These are phyloP conservation scores for Pichia sp. DNA, from an alignment of 1,139 yeast species.

Conservation along the genomic window DNA sequence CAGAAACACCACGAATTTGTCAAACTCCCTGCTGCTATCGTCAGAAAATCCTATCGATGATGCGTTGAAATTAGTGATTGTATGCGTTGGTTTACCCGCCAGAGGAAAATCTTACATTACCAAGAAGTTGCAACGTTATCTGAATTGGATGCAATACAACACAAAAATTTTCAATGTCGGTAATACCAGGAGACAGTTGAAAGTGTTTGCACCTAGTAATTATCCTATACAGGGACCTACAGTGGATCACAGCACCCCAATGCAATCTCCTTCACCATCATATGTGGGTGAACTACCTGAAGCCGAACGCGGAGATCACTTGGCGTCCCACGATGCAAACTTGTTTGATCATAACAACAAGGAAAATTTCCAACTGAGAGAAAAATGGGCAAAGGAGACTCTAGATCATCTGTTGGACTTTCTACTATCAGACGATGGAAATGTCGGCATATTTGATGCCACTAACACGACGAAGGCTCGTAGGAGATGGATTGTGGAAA, in stretches of 20 bases:
- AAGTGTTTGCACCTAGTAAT: conserved; percentile 58
- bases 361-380: conserved; percentile 64
- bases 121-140: conserved; percentile 77
- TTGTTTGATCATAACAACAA: conserved; percentile 80
- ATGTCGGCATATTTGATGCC: conserved; percentile 94
- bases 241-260: conserved; percentile 14
- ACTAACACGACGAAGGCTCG: conserved; percentile 84
- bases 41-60: conserved; percentile 19
- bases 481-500: conserved; percentile 62
- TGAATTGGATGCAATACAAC: conserved; percentile 90
- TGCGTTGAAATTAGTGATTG: conserved; percentile 57
- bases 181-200: conserved; percentile 79
- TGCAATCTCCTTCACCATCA: conserved; percentile 11
- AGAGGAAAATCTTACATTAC: conserved; percentile 91
- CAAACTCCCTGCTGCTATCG: background rate
- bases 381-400: conserved; percentile 96
- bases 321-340: conserved; percentile 59
- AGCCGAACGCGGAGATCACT: background rate
- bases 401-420: conserved; percentile 79
- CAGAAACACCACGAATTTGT: background rate
- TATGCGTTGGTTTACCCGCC: conserved; percentile 94
- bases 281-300: background rate
- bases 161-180: conserved; percentile 90
- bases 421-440: conserved; percentile 77
- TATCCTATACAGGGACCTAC: conserved; percentile 62